A percentile compares a stretch with the other conserved stretches of the same genome.
phyloP scores from a whole-genome alignment of 108 stramenopile species.

The Conticribra guillardii region DNA sequence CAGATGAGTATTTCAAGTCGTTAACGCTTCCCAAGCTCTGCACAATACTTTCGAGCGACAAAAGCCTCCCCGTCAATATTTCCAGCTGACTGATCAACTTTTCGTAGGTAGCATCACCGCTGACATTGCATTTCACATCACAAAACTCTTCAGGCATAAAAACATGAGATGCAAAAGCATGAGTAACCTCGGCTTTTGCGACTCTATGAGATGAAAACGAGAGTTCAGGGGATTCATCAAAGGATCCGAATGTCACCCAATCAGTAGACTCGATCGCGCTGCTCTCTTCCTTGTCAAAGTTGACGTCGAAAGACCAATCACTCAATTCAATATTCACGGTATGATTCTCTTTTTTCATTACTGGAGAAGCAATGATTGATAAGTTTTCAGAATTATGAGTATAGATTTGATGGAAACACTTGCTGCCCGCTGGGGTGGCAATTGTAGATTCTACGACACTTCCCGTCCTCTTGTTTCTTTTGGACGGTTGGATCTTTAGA shows the following conservation, averaged over 20 bases:
- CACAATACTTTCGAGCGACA: background rate
- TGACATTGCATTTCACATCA: background rate
- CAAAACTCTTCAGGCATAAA: background rate
- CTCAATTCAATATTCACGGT: background rate
- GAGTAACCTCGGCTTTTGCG: background rate
- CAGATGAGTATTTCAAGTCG: background rate
- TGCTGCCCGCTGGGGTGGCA: too few relatives aligned
- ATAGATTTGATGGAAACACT: background rate
- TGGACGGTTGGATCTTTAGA: too few relatives aligned
- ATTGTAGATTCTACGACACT: too few relatives aligned
- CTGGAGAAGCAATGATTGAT: background rate
- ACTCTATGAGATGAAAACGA: background rate
- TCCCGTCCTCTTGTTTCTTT: too few relatives aligned
- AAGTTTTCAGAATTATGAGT: background rate
- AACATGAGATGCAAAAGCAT: background rate
- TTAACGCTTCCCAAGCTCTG: background rate
- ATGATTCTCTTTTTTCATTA: background rate
- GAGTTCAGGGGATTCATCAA: background rate
- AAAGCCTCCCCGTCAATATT: background rate
- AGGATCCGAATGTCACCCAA: background rate
- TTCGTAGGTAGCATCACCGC: background rate
- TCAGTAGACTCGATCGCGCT: background rate
- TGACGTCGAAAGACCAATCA: background rate
- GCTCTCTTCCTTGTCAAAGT: background rate
- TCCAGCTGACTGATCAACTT: background rate